Conservation (phyloP, 805 yeast genomes). For the Deakozyma indianensis region DNA sequence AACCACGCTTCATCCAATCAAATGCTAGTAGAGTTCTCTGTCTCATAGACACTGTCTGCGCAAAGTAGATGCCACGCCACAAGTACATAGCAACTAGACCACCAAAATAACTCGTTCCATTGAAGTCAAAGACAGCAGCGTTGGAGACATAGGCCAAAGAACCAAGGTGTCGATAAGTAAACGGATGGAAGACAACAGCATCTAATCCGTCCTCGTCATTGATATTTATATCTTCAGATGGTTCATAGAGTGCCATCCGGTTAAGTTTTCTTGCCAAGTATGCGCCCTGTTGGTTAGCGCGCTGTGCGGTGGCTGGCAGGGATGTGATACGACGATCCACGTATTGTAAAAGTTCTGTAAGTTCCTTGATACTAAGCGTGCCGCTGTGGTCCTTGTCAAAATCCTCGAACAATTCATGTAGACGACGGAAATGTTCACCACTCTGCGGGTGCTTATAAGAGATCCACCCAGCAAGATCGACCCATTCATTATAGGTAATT, state of each 20-base stretch:
- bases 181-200: conserved; percentile 40
- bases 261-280: conserved; percentile 48
- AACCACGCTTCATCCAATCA: conserved; percentile 51
- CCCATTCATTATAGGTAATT: conserved; percentile 34
- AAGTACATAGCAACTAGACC: conserved; percentile 58
- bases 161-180: conserved; percentile 49
- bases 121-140: conserved; percentile 58
- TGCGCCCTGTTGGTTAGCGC: conserved; percentile 59
- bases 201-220: conserved; percentile 43
- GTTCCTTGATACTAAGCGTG: conserved; percentile 36
- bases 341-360: conserved; percentile 34
- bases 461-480: conserved; percentile 33
- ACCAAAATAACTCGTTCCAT: conserved; percentile 46
- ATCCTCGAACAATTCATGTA: conserved; percentile 36
- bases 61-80: conserved; percentile 59
- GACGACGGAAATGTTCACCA: conserved; percentile 36
- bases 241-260: conserved; percentile 28
- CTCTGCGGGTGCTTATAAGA: conserved; percentile 43
- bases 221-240: conserved; percentile 22
- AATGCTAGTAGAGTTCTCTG: conserved; percentile 47
- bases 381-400: conserved; percentile 37
- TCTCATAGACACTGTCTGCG: conserved; percentile 51
- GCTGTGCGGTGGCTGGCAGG: conserved; percentile 61
- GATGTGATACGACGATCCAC: conserved; percentile 52
- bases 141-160: conserved; percentile 57